Base-by-base conservation (phyloP, 768 basidiomycete genomes). In the Lactarius sp. region DNA sequence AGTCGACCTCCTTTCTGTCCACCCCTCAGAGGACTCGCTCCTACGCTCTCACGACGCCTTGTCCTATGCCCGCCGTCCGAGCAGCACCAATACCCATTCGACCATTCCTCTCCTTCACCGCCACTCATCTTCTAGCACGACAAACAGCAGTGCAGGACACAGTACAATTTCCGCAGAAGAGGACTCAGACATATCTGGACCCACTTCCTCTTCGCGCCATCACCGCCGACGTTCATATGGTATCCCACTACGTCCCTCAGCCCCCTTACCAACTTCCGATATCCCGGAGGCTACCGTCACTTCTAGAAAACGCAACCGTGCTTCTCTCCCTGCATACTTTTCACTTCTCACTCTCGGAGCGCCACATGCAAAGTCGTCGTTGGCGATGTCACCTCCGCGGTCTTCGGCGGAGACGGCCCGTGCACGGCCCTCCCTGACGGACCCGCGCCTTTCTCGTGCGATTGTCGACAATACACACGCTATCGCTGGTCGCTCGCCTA, bases 261-360 rank as follows among this genome's bases (percentile, higher is more conserved):
- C 33, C 37, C 62, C 46, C 18, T 51, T 50, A n/a, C 34, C 52
- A 14, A 33, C 42, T n/a, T 33, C 51, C 39, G 60, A 56, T 6
- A 18, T 31, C 42, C 54, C 64, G 36, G 57, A 66, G 46, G n/a
- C 27, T 52, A 60, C 64, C 59, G 10, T 66, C 33, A 55, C 64
- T 52, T 47, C 64, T 50, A 58, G 56, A 52, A 61, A 56, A 34
- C 63, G 60, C 39, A 56, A 64, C 46, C 64, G 69, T 57, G 50
- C 66, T 51, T 69, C 68, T 37, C 69, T 70, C 36, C 70, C 70
- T n/a, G 67, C 69, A 3, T 66, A 70, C 56, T 70, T 70, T 54
- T 70, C 70, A 41, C 67, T 68, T 36, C 70, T 70, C 49, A 59
- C 66, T 22, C 58, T 65, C 2, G 56, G 64, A 16, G 58, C 64